Base-by-base conservation (phyloP, 352 stramenopile species). In the Globisporangium nodosum region DNA sequence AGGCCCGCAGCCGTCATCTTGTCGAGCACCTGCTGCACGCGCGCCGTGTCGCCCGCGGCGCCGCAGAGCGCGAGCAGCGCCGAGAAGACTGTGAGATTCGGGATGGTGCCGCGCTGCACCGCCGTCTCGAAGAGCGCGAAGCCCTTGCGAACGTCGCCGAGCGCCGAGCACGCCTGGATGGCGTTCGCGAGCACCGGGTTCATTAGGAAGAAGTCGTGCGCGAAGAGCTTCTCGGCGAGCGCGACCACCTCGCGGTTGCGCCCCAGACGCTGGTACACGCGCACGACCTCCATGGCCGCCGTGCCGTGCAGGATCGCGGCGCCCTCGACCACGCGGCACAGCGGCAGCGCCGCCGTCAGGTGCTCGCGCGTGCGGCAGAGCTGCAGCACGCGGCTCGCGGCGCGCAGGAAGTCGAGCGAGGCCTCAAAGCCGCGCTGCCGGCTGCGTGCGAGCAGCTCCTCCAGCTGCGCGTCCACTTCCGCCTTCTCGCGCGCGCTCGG, bases 131-230 rank as follows among this genome's bases (percentile, higher is more conserved):
- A 91, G 47, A 94, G 60, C 42, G 74, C 60, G 60, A 87, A 86
- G 24, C 74, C 85, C 21, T 78, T 81, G 31, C 77, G 65, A 16
- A 74, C 50, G n/a, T 85, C 58, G 21, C 64, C 54, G 7, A 90
- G 63, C 20, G 70, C 60, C 18, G 79, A 70, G 47, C 77, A 87
- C 21, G 81, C 74, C 52, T 88, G 75, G 24, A 92, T 72, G 16
- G 76, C 78, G 53, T 76, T 82, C 47, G 66, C 56, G 8, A 92
- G 78, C 21, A 86, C 72, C 0, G 68, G 55, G 60, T 88, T 87
- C 53, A 76, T 66, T 54, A 92, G 60, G 60, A 92, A 88, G 35
- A 89, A 80, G 60, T 88, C 70, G 58, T 81, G 69, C 16, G 59
- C 56, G 51, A 92, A 69, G 54, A 92, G 68, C 24, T 70, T 73